Base-by-base conservation (phyloP, 768 basidiomycete genomes). In the Mrakia gelida region DNA sequence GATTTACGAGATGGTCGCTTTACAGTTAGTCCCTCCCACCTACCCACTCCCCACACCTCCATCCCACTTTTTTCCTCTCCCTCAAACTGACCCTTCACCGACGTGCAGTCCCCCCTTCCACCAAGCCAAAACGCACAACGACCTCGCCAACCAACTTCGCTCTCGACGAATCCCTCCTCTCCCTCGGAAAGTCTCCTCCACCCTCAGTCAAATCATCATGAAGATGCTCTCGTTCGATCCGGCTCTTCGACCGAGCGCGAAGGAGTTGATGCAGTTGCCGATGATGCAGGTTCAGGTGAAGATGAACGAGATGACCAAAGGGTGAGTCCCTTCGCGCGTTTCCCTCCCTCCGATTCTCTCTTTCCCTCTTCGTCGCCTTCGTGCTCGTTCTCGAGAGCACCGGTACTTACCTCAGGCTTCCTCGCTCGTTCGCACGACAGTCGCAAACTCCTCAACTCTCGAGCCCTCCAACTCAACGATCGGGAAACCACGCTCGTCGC, bases 1-100 rank as follows among this genome's bases (percentile, higher is more conserved):
- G 43, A 93, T 98, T 34, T 98, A 93, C 84, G 97, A 98, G 85
- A 89, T 98, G 56, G 98, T 96, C 80, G 94, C 96, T 0, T 87
- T 95, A 74, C 92, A 92, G 86, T 87, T 67, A 80, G 86, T 70
- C 49, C 30, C n/a, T 23, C 83, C n/a, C 6, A 7, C 21, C n/a
- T 23, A n/a, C n/a, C 16, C 13, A 28, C 34, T n/a, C 30, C 45
- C n/a, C n/a, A n/a, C n/a, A n/a, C n/a, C n/a, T n/a, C n/a, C n/a
- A n/a, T n/a, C n/a, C n/a, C n/a, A n/a, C n/a, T n/a, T n/a, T n/a
- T n/a, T n/a, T n/a, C n/a, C n/a, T n/a, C n/a, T n/a, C n/a, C n/a
- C n/a, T n/a, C n/a, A n/a, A n/a, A 13, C 32, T 67, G 34, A 67
- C 18, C 23, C 32, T 32, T 18, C 28, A 3, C 28, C 10, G 59